These are phyloP conservation scores for Venturia nashicola DNA, from an alignment of 2,329 filamentous ascomycete genomes.

Conservation along the genomic window DNA sequence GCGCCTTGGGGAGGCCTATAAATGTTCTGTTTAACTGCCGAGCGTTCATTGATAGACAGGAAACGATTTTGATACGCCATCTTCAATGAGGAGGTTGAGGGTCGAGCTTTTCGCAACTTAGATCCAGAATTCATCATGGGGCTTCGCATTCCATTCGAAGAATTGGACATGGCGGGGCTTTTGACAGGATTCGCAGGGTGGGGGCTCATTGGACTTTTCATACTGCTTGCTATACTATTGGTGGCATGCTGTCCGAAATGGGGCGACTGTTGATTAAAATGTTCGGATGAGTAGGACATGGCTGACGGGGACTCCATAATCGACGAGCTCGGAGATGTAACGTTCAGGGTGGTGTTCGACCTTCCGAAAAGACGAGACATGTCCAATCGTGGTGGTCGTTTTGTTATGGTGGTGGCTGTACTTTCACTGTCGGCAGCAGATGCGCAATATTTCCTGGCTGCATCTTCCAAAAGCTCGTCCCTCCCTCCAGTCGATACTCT, in stretches of 20 bases:
- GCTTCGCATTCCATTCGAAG: slow-evolving; percentile 7
- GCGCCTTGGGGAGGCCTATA: slow-evolving; percentile 35
- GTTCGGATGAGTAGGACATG: slow-evolving; percentile 26
- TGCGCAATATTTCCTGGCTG: not conserved
- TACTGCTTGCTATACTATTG: slow-evolving; percentile 15
- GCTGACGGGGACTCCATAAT: slow-evolving; percentile 27
- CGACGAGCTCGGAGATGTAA: slow-evolving; percentile 23
- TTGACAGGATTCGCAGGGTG: slow-evolving; percentile 9
- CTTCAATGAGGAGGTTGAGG: not conserved
- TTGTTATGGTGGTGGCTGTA: slow-evolving; percentile 15
- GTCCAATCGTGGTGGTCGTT: slow-evolving; percentile 26
- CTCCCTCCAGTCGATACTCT: slow-evolving; percentile 9
- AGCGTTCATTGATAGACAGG: slow-evolving; percentile 21
- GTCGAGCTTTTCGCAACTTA: slow-evolving; percentile 12
- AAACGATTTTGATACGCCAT: not conserved
- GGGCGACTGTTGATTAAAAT: slow-evolving; percentile 14
- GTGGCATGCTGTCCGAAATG: not conserved
- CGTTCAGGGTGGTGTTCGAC: slow-evolving; percentile 13
- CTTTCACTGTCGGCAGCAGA: slow-evolving; percentile 13
- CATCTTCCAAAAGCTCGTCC: not conserved
- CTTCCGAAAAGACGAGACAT: slow-evolving; percentile 30
- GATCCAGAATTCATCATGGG: slow-evolving; percentile 12
- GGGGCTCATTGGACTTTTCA: slow-evolving; percentile 13
- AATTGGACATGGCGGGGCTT: not conserved
- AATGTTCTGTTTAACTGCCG: slow-evolving; percentile 30